These are phyloP conservation scores for Penicillium angulare DNA, from an alignment of 495 filamentous ascomycete species.

Conservation along the genomic window DNA sequence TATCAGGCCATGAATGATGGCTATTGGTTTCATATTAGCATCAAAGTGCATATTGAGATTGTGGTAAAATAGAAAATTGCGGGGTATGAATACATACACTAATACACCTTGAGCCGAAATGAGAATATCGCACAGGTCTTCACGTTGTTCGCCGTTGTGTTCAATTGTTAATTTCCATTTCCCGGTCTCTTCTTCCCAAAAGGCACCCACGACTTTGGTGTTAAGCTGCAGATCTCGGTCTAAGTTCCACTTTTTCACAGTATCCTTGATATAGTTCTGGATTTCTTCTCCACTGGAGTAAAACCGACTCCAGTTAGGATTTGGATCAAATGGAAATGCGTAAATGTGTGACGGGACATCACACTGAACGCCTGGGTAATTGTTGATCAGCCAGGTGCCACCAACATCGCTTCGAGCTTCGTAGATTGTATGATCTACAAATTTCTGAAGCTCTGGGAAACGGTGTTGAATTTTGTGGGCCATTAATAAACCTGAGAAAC, in stretches of 20 bases:
- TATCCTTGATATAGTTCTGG: constrained; percentile 51
- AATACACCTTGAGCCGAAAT: constrained; percentile 27
- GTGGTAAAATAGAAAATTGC: too few species aligned
- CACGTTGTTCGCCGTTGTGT: constrained; percentile 14
- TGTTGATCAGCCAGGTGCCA: constrained; percentile 53
- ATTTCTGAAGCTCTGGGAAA: constrained; percentile 37
- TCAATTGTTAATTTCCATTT: constrained; percentile 30
- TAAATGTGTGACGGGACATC: constrained; percentile 60
- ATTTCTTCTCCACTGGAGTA: constrained; percentile 60
- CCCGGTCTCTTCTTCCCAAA: constrained; percentile 47
- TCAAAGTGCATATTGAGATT: too few species aligned
- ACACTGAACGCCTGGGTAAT: constrained; percentile 52
- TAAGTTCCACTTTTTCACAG: constrained; percentile 54
- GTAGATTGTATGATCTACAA: constrained; percentile 46
- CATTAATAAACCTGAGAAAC: constrained; percentile 49
- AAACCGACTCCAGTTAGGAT: constrained; percentile 55
- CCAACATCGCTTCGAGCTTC: constrained; percentile 48
- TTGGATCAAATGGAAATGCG: constrained; percentile 55
- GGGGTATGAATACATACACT: too few species aligned
- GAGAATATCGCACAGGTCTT: constrained; percentile 50
- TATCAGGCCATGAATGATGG: constrained; percentile 47
- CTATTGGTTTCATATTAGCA: constrained; percentile 5
- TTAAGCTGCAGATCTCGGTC: constrained; percentile 44
- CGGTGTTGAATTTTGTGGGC: constrained; percentile 36
- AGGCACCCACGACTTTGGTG: constrained; percentile 40